Evolutionary conservation across 108 stramenopile genomes (phyloP).

Genomic region (Skeletonema potamos): DNA sequence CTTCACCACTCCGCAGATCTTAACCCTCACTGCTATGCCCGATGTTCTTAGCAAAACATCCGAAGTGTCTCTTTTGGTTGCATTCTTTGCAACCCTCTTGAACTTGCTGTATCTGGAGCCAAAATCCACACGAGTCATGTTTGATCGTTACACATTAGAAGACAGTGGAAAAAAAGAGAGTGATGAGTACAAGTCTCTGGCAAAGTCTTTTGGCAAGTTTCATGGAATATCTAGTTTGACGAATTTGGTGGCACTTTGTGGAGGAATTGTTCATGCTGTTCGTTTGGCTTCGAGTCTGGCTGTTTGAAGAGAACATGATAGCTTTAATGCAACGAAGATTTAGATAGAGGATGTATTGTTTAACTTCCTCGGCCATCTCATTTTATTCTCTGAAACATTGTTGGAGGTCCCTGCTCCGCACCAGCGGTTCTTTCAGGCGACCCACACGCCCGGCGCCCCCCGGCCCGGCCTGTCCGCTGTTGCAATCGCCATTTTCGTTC

Average conservation of each 20-base stretch:
- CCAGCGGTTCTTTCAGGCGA: no score
- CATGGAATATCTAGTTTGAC: conserved; percentile 76
- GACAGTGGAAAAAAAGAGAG: conserved; percentile 52
- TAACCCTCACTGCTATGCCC: conserved; percentile 42
- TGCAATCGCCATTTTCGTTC: background rate
- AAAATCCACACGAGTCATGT: conserved; percentile 61
- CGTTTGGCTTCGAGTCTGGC: conserved; percentile 45
- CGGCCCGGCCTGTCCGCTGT: background rate
- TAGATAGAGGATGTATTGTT: no score
- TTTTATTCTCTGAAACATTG: no score
- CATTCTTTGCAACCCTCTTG: conserved; percentile 56
- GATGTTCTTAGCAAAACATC: conserved; percentile 46
- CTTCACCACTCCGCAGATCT: conserved; percentile 15
- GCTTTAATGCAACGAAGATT: no score
- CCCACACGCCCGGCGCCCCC: no score
- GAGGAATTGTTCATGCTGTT: conserved; percentile 59
- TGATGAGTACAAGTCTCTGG: conserved; percentile 64
- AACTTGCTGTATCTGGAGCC: conserved; percentile 79
- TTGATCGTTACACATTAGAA: conserved; percentile 64
- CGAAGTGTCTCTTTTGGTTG: conserved; percentile 48
- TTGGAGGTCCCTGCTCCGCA: no score
- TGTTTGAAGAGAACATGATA: no score
- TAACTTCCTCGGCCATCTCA: no score
- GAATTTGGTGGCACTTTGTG: conserved; percentile 66
- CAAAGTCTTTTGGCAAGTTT: conserved; percentile 68